These are phyloP conservation scores for Anthostomella pinea DNA, from an alignment of 2,329 filamentous ascomycete species.

Conservation along the genomic window DNA sequence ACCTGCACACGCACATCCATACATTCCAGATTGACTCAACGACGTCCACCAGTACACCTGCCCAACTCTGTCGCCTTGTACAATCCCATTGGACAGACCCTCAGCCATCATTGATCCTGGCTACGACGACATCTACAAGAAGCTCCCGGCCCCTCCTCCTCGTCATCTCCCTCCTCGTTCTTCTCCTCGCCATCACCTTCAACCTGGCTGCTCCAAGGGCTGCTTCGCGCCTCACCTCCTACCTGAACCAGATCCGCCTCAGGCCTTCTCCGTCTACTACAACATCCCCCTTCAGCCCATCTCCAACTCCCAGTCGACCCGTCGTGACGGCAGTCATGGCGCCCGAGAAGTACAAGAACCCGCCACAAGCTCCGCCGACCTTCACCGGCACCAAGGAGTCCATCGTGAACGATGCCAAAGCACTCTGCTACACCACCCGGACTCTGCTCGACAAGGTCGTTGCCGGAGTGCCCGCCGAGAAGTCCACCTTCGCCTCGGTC, in stretches of 20 bases:
- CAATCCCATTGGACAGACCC: slow-evolving; percentile 17
- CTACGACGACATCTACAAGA: slow-evolving; percentile 17
- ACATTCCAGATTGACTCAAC: no score
- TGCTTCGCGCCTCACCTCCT: slow-evolving; percentile 54
- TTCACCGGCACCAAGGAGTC: slow-evolving; percentile 73
- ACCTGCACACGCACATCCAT: no score
- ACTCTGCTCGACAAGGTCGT: slow-evolving; percentile 65
- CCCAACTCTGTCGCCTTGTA: slow-evolving; percentile 7
- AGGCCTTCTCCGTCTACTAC: slow-evolving; percentile 31
- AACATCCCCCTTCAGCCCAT: slow-evolving; percentile 20
- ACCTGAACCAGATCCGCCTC: slow-evolving; percentile 55
- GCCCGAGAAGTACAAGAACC: slow-evolving; percentile 64
- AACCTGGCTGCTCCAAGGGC: slow-evolving; percentile 66
- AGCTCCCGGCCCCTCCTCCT: slow-evolving; percentile 36
- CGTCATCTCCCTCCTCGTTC: slow-evolving; percentile 45
- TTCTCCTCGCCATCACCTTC: slow-evolving; percentile 55
- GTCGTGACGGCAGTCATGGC: slow-evolving; percentile 60
- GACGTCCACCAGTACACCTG: no score
- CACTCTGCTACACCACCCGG: slow-evolving; percentile 61
- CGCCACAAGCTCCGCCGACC: slow-evolving; percentile 73
- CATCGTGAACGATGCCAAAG: slow-evolving; percentile 65
- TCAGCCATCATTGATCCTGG: slow-evolving; percentile 34
- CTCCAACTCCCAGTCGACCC: slow-evolving; percentile 23
- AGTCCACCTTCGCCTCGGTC: slow-evolving; percentile 54
- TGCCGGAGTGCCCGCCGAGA: slow-evolving; percentile 52